Conservation (phyloP, 345 rosid genomes). For the Ceriops zippeliana region DNA sequence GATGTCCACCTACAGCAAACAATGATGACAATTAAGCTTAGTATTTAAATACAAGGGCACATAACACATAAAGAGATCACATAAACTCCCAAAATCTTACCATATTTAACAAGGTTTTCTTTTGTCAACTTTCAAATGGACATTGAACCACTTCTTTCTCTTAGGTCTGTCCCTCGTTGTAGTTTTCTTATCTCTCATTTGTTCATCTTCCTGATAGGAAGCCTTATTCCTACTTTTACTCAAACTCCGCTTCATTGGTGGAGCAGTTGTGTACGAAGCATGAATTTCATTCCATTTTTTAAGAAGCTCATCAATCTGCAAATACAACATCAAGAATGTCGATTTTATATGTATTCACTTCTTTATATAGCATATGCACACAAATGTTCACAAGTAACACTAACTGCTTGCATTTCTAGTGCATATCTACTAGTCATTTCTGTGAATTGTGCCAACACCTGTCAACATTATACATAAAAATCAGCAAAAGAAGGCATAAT, state of each 20-base stretch:
- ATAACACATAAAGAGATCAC: not conserved
- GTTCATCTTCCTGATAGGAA: constrained; percentile 49
- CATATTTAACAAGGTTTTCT: constrained; percentile 73
- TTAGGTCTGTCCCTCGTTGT: constrained; percentile 47
- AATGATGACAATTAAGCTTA: not conserved
- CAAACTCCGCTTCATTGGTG: constrained; percentile 57
- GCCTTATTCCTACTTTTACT: constrained; percentile 61
- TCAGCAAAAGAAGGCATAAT: constrained; percentile 4
- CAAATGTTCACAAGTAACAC: constrained; percentile 24
- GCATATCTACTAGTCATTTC: constrained; percentile 92
- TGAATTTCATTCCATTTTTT: constrained; percentile 79
- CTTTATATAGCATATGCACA: not conserved
- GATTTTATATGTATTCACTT: not conserved
- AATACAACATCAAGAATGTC: not conserved
- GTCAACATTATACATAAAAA: constrained; percentile 18
- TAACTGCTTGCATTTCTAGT: constrained; percentile 87
- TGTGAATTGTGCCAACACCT: constrained; percentile 82
- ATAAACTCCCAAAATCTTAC: constrained; percentile 13
- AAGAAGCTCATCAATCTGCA: constrained; percentile 88
- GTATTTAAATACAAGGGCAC: not conserved
- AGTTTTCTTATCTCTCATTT: constrained; percentile 56
- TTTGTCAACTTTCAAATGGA: constrained; percentile 80
- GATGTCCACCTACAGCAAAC: not conserved
- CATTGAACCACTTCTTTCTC: constrained; percentile 90
- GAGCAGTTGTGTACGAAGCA: constrained; percentile 63